Percentiles rank a stretch among this genome's conserved stretches.
These are phyloP conservation scores for Oryza coarctata DNA, from an alignment of 176 grass and related monocot genomes.

Conservation along the genomic window DNA sequence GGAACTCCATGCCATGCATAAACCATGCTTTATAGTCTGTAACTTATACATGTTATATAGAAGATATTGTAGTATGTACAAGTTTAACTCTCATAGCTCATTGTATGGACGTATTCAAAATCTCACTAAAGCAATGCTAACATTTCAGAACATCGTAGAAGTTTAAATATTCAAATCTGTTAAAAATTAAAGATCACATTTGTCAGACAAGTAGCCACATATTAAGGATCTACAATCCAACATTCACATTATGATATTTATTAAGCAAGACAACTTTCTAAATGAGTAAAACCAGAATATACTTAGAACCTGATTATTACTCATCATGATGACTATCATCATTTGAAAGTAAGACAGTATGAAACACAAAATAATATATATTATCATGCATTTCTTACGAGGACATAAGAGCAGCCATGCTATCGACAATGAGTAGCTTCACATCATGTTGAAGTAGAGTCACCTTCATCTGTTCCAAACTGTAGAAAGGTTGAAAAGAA, in stretches of 20 bases:
- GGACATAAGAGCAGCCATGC: constrained; percentile 76
- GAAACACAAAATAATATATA: constrained; percentile 17
- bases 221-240: background rate
- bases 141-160: background rate
- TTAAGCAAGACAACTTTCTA: background rate
- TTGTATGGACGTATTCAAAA: background rate
- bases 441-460: constrained; percentile 82
- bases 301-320: background rate
- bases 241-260: background rate
- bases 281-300: background rate
- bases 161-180: background rate
- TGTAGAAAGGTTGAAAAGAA: constrained; percentile 21
- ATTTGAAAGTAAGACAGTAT: background rate
- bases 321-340: background rate
- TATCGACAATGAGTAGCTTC: constrained; percentile 96
- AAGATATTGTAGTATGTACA: background rate
- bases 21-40: background rate
- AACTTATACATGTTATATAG: background rate
- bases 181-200: background rate
- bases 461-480: constrained; percentile 93
- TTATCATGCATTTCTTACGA: constrained; percentile 44
- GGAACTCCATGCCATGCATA: background rate
- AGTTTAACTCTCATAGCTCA: background rate
- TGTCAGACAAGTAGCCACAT: background rate
- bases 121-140: background rate